Evolutionary conservation across 75 land plant genomes (phyloP).

Genomic region (Pinus tabuliformis): DNA sequence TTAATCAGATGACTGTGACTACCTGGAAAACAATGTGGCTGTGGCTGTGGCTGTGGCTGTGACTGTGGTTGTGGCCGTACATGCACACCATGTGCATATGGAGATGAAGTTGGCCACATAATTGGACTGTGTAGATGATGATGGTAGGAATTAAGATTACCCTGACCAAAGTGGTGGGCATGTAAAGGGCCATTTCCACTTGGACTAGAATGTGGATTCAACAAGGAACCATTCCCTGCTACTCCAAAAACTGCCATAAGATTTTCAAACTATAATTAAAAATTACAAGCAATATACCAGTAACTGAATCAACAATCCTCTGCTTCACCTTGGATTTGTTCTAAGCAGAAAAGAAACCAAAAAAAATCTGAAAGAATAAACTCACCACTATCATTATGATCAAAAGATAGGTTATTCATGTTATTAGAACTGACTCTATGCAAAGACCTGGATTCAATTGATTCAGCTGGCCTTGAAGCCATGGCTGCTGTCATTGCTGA

Average conservation of each 20-base stretch:
- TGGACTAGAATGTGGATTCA: conserved; percentile 3
- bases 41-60: conserved; percentile 3
- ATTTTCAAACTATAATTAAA: conserved; percentile 3
- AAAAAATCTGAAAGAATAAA: not conserved
- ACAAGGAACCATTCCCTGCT: not conserved
- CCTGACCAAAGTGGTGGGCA: conserved; percentile 59
- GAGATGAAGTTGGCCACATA: conserved; percentile 67
- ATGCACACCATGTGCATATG: conserved; percentile 34
- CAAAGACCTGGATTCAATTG: conserved; percentile 31
- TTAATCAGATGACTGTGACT: conserved; percentile 42
- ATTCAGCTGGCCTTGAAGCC: conserved; percentile 27
- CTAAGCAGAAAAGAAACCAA: not conserved
- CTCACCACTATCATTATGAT: conserved; percentile 42
- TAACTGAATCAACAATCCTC: not conserved
- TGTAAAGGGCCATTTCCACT: conserved; percentile 55
- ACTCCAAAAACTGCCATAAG: conserved; percentile 7
- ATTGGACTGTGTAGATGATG: conserved; percentile 38
- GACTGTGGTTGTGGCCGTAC: conserved; percentile 12
- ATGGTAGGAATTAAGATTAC: conserved; percentile 34
- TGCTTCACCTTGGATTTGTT: not conserved
- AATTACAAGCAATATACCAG: not conserved
- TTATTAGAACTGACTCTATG: conserved; percentile 29
- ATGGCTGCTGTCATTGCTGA: conserved; percentile 21
- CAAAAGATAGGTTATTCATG: conserved; percentile 38
- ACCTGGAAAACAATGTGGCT: conserved; percentile 40